Conservation (phyloP, 2,329 filamentous ascomycete species). For the Microsporum audouinii region DNA sequence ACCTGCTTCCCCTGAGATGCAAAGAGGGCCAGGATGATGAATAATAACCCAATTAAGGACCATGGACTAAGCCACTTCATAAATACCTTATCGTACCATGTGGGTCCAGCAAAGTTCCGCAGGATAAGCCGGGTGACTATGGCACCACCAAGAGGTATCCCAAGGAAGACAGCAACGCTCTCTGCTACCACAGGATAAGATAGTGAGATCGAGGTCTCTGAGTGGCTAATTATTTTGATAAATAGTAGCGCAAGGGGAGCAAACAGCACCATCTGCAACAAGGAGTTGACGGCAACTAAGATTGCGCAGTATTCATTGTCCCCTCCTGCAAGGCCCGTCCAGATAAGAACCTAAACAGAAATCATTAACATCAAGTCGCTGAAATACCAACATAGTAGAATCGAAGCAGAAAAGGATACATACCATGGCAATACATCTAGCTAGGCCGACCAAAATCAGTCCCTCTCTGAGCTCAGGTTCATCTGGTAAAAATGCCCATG, state of each 20-base stretch:
- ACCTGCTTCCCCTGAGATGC: conserved; percentile 67
- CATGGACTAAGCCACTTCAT: conserved; percentile 58
- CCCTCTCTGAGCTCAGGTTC: conserved; percentile 46
- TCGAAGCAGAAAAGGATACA: conserved; percentile 10
- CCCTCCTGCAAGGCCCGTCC: conserved; percentile 66
- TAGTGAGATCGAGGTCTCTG: conserved; percentile 33
- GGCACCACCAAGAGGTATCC: conserved; percentile 69
- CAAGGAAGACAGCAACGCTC: conserved; percentile 73
- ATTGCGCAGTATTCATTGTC: conserved; percentile 75
- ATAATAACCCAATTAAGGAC: conserved; percentile 72
- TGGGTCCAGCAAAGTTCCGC: conserved; percentile 42
- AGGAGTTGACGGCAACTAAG: conserved; percentile 61
- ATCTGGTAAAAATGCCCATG: conserved; percentile 45
- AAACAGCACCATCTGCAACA: conserved; percentile 63
- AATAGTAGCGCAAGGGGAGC: conserved; percentile 59
- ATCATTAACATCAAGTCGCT: neutral
- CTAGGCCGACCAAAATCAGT: conserved; percentile 70
- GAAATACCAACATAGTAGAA: neutral
- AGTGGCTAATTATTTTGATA: conserved; percentile 54
- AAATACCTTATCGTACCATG: conserved; percentile 58
- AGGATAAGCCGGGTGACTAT: conserved; percentile 60
- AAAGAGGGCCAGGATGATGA: conserved; percentile 78
- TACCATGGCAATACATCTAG: conserved; percentile 82
- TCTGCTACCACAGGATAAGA: conserved; percentile 60
- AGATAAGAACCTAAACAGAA: conserved; percentile 50